Conservation (phyloP, 208 protist species). For the Herpetomonas tarakana region DNA sequence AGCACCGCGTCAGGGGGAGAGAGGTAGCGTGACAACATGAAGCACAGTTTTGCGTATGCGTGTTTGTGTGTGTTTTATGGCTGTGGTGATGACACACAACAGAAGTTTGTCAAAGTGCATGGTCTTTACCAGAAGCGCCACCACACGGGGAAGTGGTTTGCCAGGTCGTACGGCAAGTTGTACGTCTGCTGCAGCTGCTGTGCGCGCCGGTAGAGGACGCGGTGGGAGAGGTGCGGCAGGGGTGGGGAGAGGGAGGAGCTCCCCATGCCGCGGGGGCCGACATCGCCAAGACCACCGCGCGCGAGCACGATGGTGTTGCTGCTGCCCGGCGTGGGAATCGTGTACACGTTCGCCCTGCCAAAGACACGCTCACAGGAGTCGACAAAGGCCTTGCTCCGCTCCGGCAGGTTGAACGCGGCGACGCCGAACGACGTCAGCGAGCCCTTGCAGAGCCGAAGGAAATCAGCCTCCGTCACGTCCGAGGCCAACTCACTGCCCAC, state of each 20-base stretch:
- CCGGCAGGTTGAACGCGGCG: slow-evolving; percentile 77
- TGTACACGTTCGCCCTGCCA: slow-evolving; percentile 62
- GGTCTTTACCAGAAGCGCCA: slow-evolving; percentile 69
- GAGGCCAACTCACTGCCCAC: slow-evolving; percentile 57
- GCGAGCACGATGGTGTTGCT: slow-evolving; percentile 81
- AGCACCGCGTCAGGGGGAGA: too few relatives aligned
- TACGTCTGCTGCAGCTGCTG: slow-evolving; percentile 47
- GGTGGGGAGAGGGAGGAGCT: not conserved
- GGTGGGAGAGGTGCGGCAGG: slow-evolving; percentile 38
- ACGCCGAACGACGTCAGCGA: slow-evolving; percentile 62
- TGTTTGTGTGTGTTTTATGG: too few relatives aligned
- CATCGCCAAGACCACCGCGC: slow-evolving; percentile 15
- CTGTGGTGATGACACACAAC: too few relatives aligned
- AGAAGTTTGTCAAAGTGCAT: too few relatives aligned
- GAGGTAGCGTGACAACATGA: too few relatives aligned
- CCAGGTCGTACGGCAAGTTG: slow-evolving; percentile 68
- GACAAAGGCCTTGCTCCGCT: slow-evolving; percentile 47
- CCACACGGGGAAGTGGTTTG: slow-evolving; percentile 71
- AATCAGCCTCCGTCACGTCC: slow-evolving; percentile 37
- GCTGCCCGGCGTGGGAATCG: slow-evolving; percentile 48
- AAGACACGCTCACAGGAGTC: slow-evolving; percentile 47
- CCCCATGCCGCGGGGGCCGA: not conserved
- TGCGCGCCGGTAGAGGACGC: slow-evolving; percentile 56
- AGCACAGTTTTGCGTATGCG: too few relatives aligned
- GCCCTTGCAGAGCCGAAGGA: slow-evolving; percentile 47